Percentiles rank a stretch among this genome's conserved stretches.
Conservation (phyloP, 2,329 filamentous ascomycete species). For the Xylaria sp. region DNA sequence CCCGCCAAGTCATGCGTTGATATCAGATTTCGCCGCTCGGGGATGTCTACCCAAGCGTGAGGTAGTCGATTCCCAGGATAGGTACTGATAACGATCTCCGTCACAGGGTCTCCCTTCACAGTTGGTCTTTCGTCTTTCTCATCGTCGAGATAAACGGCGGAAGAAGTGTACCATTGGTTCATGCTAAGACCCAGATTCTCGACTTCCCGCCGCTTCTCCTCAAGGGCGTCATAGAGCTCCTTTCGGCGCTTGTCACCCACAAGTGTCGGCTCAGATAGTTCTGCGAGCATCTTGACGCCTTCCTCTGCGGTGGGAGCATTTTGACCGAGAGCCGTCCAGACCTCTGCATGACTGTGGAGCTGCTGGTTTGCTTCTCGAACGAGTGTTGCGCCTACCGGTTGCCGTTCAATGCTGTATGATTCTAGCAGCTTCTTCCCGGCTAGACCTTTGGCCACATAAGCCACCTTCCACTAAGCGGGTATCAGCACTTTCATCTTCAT, state of each 20-base stretch:
- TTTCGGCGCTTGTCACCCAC: conserved; percentile 51
- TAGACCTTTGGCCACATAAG: conserved; percentile 56
- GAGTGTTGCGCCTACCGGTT: conserved; percentile 60
- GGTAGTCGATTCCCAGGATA: conserved; percentile 69
- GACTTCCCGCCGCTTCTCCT: conserved; percentile 62
- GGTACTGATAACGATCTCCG: conserved; percentile 54
- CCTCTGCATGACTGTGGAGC: conserved; percentile 60
- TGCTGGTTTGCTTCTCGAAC: conserved; percentile 65
- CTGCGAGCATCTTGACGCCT: conserved; percentile 49
- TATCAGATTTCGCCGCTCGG: conserved; percentile 55
- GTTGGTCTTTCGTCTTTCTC: conserved; percentile 49
- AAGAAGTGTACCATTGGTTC: conserved; percentile 62
- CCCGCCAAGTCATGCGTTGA: conserved; percentile 71
- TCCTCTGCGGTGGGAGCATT: conserved; percentile 52
- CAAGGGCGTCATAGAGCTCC: conserved; percentile 54
- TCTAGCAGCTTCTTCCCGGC: conserved; percentile 54
- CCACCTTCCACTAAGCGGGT: conserved; percentile 59
- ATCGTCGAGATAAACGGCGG: conserved; percentile 51
- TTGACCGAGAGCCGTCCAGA: conserved; percentile 60
- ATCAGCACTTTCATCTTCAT: conserved; percentile 9
- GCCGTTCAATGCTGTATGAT: conserved; percentile 58
- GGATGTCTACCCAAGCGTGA: conserved; percentile 69
- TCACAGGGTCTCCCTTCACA: conserved; percentile 32
- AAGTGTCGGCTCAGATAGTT: conserved; percentile 50
- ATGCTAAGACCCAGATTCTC: conserved; percentile 53